Base-by-base conservation (phyloP, 1,284 basidiomycete species). In the Boletus hoseneyae region DNA sequence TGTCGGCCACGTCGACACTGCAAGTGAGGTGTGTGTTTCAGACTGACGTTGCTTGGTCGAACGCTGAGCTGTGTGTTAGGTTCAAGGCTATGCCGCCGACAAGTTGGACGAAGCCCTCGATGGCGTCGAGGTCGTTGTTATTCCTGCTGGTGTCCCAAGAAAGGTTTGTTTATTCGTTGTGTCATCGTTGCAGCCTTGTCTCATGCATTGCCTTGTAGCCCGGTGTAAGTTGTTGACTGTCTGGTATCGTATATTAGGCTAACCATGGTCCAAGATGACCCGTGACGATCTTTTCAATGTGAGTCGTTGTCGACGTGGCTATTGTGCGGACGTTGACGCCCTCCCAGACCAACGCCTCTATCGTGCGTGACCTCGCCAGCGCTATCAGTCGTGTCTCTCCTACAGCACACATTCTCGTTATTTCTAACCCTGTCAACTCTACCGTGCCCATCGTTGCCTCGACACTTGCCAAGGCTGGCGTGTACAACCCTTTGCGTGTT, bases 271-370 rank as follows among this genome's bases (percentile, higher is more conserved):
- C 45, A 58, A 87, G 85, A 93, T 93, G 93, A 93, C 88, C 73
- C 93, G 97, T 76, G 96, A 99, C 70, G 96, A 99, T 71, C 90
- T 99, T 56, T 99, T 99, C 87, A 96, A 95, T 78, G 92, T 93
- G 64, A 68, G 89, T 77, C 2, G 3, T 40, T 11, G 25, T 18
- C 10, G 3, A 3, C 0, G 10, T 33, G 2, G 18, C 10, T 7
- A 30, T 45, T 21, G 6, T 45, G 1, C 29, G 13, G 34, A 21
- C 37, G 30, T 19, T 52, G 25, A 43, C n/a, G 21, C 35, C 46
- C 36, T 42, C 44, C 8, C 53, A 90, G 89, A 94, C 91, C 58
- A 95, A 96, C 70, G 93, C 93, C 48, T 93, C 90, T 55, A 96
- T 99, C 70, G 93, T 97, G 64, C 91, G 94, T 51, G 94, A 97